phyloP scores from a whole-genome alignment of 2,329 filamentous ascomycete genomes.

The Ophiostoma ulmi region DNA sequence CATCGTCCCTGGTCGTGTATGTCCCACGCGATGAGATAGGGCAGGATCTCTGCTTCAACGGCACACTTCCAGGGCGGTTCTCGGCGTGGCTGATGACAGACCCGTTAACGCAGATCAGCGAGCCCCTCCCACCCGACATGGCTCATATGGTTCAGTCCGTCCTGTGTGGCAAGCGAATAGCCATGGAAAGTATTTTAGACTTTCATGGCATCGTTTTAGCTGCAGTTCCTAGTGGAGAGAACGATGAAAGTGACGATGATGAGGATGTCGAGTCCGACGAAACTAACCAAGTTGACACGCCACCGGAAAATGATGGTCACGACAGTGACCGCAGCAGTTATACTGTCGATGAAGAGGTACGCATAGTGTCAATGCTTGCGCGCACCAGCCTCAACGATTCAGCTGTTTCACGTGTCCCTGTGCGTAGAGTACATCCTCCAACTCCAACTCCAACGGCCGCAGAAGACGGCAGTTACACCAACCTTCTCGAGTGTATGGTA shows the following conservation, averaged over 20 bases:
- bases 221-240: neutral
- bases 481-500: neutral
- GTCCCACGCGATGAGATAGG: slow-evolving; percentile 31
- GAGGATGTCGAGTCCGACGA: neutral
- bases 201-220: neutral
- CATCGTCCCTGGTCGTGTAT: slow-evolving; percentile 31
- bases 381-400: neutral
- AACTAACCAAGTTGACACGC: neutral
- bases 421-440: neutral
- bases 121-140: neutral
- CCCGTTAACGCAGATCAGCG: neutral
- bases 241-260: neutral
- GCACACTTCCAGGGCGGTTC: slow-evolving; percentile 31
- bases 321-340: neutral
- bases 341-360: no score
- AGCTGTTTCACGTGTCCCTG: neutral
- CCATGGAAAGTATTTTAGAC: slow-evolving; percentile 1
- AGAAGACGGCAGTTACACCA: neutral
- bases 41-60: slow-evolving; percentile 33
- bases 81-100: slow-evolving; percentile 37
- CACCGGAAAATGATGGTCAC: neutral
- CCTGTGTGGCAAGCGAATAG: slow-evolving; percentile 1
- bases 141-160: neutral
- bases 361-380: neutral
- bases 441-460: neutral